Evolutionary conservation across 805 yeast genomes (phyloP), one percentile per base, ranked within the genome.

Genomic region (Pichia pseudocactophila): DNA sequence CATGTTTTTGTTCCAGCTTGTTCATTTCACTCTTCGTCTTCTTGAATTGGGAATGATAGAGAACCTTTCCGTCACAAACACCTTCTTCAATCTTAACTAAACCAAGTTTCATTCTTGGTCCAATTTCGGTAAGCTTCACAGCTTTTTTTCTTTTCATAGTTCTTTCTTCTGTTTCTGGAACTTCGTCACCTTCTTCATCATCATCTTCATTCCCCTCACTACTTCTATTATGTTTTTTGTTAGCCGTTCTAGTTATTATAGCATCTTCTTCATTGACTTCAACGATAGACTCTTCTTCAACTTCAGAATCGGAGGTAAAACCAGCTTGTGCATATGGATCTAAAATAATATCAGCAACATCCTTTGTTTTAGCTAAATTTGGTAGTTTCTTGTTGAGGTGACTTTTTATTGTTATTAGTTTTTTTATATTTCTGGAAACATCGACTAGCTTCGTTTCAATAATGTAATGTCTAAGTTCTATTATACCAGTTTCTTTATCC

Each of bases 41-140:
- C 40, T 66, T 65, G 47, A 87, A 69, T 41, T 68, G 71, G 36
- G 85, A 71, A 59, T 92, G 98, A 63, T 83, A 86, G 47, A 92
- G 62, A 15, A 92, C 86, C 64, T 86, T 89, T 40, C 97, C 96
- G 0, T 80, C 68, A 45, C 96, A 90, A 18, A 85, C 74, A 15
- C 92, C 95, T 57, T 90, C 97, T 63, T 90, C 97, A 41, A 92
- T 85, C 65, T 92, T 92, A 39, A 82, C 66, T 44, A 92, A 66
- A 40, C 78, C 69, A 62, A 92, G 66, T 51, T 75, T 77, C 62
- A 92, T 64, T 50, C 98, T 73, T 30, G 98, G 98, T 0, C 98
- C 98, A 38, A 90, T 67, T 62, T 92, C 98, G 1, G 90, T 85
- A 39, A 92, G 69, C 59, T 87, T 89, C 52, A 92, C 85, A 1